These are phyloP conservation scores for Ceratobasidium sp. DNA, from an alignment of 1,284 basidiomycete genomes.

Conservation along the genomic window DNA sequence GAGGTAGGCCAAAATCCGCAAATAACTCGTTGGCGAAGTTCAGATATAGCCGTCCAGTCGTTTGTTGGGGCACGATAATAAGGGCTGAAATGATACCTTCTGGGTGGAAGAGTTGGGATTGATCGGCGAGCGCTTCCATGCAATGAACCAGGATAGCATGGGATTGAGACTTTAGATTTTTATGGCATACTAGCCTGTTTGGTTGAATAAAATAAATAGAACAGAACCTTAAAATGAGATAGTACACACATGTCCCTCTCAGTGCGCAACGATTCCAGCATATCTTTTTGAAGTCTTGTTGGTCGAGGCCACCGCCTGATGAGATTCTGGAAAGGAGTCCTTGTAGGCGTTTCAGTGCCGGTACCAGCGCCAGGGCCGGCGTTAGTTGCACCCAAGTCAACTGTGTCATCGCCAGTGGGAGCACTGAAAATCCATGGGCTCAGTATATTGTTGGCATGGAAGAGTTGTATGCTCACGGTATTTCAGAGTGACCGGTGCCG, in stretches of 20 bases:
- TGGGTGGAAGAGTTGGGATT: not conserved
- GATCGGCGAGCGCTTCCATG: not conserved
- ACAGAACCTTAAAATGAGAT: not conserved
- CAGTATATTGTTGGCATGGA: too few species aligned
- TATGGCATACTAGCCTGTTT: conserved; percentile 18
- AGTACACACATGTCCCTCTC: conserved; percentile 10
- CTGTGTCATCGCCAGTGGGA: not conserved
- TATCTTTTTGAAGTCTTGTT: conserved; percentile 17
- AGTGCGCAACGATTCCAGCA: not conserved
- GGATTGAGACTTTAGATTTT: conserved; percentile 4
- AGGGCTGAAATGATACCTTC: conserved; percentile 24
- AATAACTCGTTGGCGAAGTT: conserved; percentile 27
- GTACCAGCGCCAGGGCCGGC: too few species aligned
- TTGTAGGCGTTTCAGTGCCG: not conserved
- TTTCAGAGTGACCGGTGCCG: not conserved
- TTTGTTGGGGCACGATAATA: conserved; percentile 39
- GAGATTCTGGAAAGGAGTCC: conserved; percentile 20
- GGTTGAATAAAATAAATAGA: not conserved
- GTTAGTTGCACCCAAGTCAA: not conserved
- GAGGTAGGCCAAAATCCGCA: conserved; percentile 9
- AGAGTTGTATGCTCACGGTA: conserved; percentile 15
- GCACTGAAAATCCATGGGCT: too few species aligned
- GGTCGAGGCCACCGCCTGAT: conserved; percentile 9
- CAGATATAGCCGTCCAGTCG: conserved; percentile 21
- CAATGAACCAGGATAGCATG: conserved; percentile 33